These are phyloP conservation scores for Quercus rubra DNA, from an alignment of 306 rosid genomes.

Conservation along the genomic window DNA sequence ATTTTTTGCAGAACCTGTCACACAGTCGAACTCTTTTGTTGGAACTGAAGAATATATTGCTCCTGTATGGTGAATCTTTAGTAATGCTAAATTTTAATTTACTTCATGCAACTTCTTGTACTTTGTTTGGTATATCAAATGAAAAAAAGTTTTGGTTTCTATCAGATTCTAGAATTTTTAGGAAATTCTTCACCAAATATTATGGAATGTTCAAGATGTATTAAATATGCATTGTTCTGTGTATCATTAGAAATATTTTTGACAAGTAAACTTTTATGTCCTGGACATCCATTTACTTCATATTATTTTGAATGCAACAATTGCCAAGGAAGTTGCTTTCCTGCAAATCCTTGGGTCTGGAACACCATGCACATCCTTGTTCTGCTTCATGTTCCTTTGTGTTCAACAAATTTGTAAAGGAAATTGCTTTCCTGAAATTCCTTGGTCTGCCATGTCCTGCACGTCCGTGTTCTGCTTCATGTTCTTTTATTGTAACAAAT, in stretches of 20 bases:
- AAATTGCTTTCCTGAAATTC: not conserved
- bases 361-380: not conserved
- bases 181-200: not conserved
- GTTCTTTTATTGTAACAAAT: not conserved
- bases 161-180: not conserved
- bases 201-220: not conserved
- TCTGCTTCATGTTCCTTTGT: not conserved
- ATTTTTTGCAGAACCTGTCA: conserved; percentile 73
- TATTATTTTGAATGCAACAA: not conserved
- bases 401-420: not conserved
- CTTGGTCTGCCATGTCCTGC: not conserved
- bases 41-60: conserved; percentile 99
- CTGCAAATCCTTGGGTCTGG: not conserved
- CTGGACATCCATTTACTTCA: not conserved
- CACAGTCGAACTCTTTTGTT: conserved; percentile 80
- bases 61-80: conserved; percentile 70
- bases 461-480: not conserved
- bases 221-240: not conserved
- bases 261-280: not conserved
- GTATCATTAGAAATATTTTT: not conserved
- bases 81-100: conserved; percentile 16
- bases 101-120: not conserved
- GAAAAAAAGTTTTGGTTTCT: not conserved
- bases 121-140: not conserved
- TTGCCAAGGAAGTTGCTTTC: not conserved